Evolutionary conservation across 2,329 filamentous ascomycete species (phyloP), one percentile per base, ranked within the genome.

Genomic region (Aquanectria penicillioides): DNA sequence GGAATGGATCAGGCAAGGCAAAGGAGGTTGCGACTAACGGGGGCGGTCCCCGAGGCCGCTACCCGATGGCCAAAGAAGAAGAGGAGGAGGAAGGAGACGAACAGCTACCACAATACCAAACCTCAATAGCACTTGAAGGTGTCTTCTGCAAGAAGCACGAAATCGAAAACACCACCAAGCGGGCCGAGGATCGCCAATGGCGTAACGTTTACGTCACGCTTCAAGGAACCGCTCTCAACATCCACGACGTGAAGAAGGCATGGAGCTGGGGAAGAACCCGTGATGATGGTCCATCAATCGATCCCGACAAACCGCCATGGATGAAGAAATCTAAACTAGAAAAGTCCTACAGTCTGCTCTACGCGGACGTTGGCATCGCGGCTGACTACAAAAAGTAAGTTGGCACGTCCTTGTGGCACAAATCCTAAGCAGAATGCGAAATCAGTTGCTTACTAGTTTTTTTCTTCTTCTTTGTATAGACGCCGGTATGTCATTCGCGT

Each of bases 341-440:
- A 62, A 85, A 81, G 71, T 84, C 83, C n/a, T 93, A 92, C 71
- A 90, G 87, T 49, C 80, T 93, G 43, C 84, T 92, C 63, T 88
- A 93, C 71, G 90, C 90, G 18, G 90, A 93, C 73, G 86, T 90
- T 18, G 90, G 90, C 10, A 84, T 93, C 61, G 90, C 91, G 9
- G 84, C 86, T 13, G 90, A 93, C 73, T 89, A 91, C 71, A 81
- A 84, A 67, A 91, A 92, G 83, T 88, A 74, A 67, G 84, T 80
- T 18, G 13, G 26, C 11, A 13, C 51, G 34, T 29, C 8, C 26
- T 37, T 37, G 41, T 11, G 6, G n/a, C n/a, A 36, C 28, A 40
- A 51, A 29, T 25, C 20, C 23, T 40, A 11, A 15, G 38, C 28
- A 25, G 3, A 23, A 18, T 13, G 8, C 18, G 18, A 23, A 38